These are phyloP conservation scores for Pezicula radicicola DNA, from an alignment of 2,329 filamentous ascomycete genomes.

Conservation along the genomic window DNA sequence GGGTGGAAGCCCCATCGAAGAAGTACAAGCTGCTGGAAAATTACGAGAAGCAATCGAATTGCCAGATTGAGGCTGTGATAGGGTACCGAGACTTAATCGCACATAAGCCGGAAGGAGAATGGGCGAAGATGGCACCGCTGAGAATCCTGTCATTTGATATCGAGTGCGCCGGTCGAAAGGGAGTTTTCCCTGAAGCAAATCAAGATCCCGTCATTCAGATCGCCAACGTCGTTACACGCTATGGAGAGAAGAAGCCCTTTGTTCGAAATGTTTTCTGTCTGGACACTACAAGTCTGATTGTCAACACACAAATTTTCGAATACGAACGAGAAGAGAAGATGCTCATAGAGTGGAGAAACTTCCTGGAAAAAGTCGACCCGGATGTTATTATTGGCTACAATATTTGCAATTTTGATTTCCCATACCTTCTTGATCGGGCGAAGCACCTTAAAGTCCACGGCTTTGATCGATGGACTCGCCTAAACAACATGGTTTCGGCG, in stretches of 20 bases:
- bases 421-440: constrained; percentile 87
- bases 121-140: constrained; percentile 96
- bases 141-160: constrained; percentile 97
- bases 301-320: constrained; percentile 88
- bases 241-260: constrained; percentile 94
- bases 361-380: constrained; percentile 84
- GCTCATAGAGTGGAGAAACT: constrained; percentile 90
- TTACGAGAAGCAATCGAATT: constrained; percentile 77
- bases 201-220: constrained; percentile 97
- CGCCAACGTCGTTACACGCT: constrained; percentile 90
- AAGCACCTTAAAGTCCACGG: constrained; percentile 74
- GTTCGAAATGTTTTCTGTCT: constrained; percentile 95
- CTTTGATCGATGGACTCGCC: constrained; percentile 85
- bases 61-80: constrained; percentile 90
- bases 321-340: constrained; percentile 81
- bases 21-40: constrained; percentile 70
- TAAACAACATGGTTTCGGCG: constrained; percentile 68
- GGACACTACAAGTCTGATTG: constrained; percentile 87
- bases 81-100: constrained; percentile 81
- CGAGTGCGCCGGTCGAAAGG: constrained; percentile 95
- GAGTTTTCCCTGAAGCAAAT: constrained; percentile 91
- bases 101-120: constrained; percentile 86
- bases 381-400: constrained; percentile 99
- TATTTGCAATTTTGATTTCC: constrained; percentile 97
- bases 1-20: constrained; percentile 80